Base-by-base conservation (phyloP, 768 basidiomycete genomes). In the Pisolithus microcarpus region DNA sequence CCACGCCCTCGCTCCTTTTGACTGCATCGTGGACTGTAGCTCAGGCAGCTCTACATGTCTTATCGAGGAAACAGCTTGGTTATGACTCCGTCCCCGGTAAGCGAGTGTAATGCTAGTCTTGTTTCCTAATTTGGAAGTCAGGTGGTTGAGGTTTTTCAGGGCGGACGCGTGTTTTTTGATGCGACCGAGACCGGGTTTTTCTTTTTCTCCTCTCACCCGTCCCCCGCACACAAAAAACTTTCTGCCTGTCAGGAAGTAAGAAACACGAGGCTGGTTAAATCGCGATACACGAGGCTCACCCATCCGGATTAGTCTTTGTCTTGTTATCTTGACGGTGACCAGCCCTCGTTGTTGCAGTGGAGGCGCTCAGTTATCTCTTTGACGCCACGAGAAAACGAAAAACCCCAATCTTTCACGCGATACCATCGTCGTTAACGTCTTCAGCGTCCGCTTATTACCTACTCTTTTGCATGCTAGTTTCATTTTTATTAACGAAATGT, bases 221-320 rank as follows among this genome's bases (percentile, higher is more conserved):
- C 53, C 56, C 62, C 47, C 54, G n/a, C 45, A 13, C 19, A 16
- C 4, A 28, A 43, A 23, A 43, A 28, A 56, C 57, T 59, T 60
- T 59, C 54, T 61, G 58, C 59, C 55, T 57, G 63, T 63, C 42
- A 61, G 65, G 68, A 70, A 74, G 72, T 65, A 64, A 71, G 67
- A 65, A 57, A 70, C 76, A 77, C 76, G 76, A 77, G 75, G 75
- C 70, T 44, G 59, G 64, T 58, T 56, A 63, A 23, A 64, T 65
- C 64, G 58, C 64, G 58, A 58, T 60, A 67, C 75, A 77, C 76
- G 75, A 77, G 75, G 75, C 73, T 59, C 61, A 67, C 66, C 65
- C 61, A 64, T 65, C 51, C 59, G 18, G 43, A 53, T 26, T 37
- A 37, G 51, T 34, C 50, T 43, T 38, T 50, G 19, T 23, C 44